A percentile compares a stretch with the other conserved stretches of the same genome.
Conservation (phyloP, 1,139 yeast genomes). For the Pichia sp. region DNA sequence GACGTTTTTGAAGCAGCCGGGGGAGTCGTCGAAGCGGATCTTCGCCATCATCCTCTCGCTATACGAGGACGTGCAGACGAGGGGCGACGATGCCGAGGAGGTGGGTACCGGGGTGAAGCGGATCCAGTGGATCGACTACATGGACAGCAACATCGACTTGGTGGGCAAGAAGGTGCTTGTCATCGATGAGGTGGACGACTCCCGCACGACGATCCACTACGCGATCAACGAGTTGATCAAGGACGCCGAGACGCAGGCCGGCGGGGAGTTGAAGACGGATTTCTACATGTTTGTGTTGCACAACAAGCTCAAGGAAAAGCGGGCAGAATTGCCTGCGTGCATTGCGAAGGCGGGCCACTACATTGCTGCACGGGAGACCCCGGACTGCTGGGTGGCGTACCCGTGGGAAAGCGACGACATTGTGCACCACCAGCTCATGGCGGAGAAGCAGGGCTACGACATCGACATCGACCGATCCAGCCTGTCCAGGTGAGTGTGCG, state of each 20-base stretch:
- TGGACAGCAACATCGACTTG: slow-evolving; percentile 35
- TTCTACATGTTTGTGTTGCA: slow-evolving; percentile 90
- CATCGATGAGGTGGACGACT: slow-evolving; percentile 94
- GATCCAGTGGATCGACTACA: slow-evolving; percentile 93
- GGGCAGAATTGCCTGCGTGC: slow-evolving; percentile 57
- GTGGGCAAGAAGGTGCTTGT: slow-evolving; percentile 73
- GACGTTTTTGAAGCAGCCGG: slow-evolving; percentile 81
- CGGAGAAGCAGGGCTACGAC: slow-evolving; percentile 69
- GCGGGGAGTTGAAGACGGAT: slow-evolving; percentile 48
- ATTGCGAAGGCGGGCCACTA: slow-evolving; percentile 59
- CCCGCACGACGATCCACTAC: slow-evolving; percentile 90
- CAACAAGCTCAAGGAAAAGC: slow-evolving; percentile 86
- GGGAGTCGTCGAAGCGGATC: slow-evolving; percentile 83
- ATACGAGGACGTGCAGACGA: slow-evolving; percentile 74
- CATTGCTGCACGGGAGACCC: slow-evolving; percentile 86
- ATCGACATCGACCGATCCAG: slow-evolving; percentile 18
- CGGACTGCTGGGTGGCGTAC: slow-evolving; percentile 94
- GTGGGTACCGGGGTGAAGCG: slow-evolving; percentile 85
- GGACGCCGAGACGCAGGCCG: slow-evolving; percentile 63
- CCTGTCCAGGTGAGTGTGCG: neutral
- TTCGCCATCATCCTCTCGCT: slow-evolving; percentile 91
- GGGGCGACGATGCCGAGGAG: slow-evolving; percentile 54
- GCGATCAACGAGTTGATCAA: slow-evolving; percentile 83
- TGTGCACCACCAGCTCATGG: slow-evolving; percentile 77
- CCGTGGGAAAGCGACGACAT: slow-evolving; percentile 90